Evolutionary conservation across 225 moss, liverwort and hornwort species (phyloP).

Genomic region (Climacium dendroides): DNA sequence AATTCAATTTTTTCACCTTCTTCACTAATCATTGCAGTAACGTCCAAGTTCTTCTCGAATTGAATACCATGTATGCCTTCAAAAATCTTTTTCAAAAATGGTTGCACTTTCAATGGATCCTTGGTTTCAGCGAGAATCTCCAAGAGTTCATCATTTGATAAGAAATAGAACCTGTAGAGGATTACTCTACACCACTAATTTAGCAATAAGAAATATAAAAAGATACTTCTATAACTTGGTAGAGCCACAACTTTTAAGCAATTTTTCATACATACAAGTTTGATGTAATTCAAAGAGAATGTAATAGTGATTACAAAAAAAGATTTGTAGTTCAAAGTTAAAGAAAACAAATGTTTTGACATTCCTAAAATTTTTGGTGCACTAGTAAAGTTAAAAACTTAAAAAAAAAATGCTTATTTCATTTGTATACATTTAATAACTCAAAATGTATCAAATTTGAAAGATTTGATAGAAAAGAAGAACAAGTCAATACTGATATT

Average conservation of each 20-base stretch:
- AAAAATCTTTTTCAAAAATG: slow-evolving; percentile 67
- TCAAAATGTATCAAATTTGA: not conserved
- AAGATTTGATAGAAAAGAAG: not conserved
- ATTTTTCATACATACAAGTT: not conserved
- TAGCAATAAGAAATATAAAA: not conserved
- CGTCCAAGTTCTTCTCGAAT: slow-evolving; percentile 26
- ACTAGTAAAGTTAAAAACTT: not conserved
- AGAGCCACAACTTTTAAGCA: not conserved
- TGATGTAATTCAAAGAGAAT: not conserved
- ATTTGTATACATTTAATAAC: too few species aligned
- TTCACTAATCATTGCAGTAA: slow-evolving; percentile 59
- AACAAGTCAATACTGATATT: fast-evolving
- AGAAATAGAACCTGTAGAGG: slow-evolving; percentile 49
- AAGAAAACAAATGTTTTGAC: not conserved
- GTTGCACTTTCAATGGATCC: slow-evolving; percentile 56
- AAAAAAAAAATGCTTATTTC: not conserved
- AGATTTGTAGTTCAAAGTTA: not conserved
- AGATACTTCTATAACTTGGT: too few species aligned
- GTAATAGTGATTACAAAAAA: not conserved
- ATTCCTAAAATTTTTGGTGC: not conserved
- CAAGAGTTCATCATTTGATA: slow-evolving; percentile 68
- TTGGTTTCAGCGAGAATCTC: slow-evolving; percentile 67
- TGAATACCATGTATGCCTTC: slow-evolving; percentile 62
- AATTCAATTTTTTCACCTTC: slow-evolving; percentile 69
- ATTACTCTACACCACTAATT: not conserved